phyloP scores from a whole-genome alignment of 1,284 basidiomycete species.

The Singerocomus inundabilis region DNA sequence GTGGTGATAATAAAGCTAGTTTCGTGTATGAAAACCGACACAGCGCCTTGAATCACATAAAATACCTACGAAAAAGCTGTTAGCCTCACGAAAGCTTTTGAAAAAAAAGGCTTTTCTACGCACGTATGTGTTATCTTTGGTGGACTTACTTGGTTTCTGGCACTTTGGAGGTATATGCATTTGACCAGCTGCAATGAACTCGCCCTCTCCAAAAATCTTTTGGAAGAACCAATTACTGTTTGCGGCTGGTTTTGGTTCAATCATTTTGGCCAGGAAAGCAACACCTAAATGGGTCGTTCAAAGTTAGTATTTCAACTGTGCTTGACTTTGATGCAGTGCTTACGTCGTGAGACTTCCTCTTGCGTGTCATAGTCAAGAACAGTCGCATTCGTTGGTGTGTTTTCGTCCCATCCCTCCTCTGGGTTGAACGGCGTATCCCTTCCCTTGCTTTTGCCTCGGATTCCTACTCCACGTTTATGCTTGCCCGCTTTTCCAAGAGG shows the following conservation, averaged over 20 bases:
- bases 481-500: constrained; percentile 52
- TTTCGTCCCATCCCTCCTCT: constrained; percentile 87
- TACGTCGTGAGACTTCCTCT: constrained; percentile 68
- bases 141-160: constrained; percentile 83
- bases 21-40: constrained; percentile 82
- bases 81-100: background rate
- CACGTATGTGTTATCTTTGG: constrained; percentile 96
- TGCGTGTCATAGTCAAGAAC: constrained; percentile 70
- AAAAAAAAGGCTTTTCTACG: constrained; percentile 35
- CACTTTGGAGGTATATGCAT: constrained; percentile 76
- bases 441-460: constrained; percentile 43
- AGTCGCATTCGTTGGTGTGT: constrained; percentile 65
- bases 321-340: constrained; percentile 33
- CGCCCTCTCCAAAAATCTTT: constrained; percentile 92
- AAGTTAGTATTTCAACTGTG: constrained; percentile 1
- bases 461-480: constrained; percentile 38
- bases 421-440: constrained; percentile 48
- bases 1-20: constrained; percentile 76
- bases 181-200: constrained; percentile 89
- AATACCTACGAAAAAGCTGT: constrained; percentile 63
- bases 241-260: constrained; percentile 56
- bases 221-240: constrained; percentile 81
- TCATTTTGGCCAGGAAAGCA: constrained; percentile 68
- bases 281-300: constrained; percentile 50
- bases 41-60: constrained; percentile 84